These are phyloP conservation scores for Neofusicoccum ribis DNA, from an alignment of 2,329 filamentous ascomycete genomes.

Conservation along the genomic window DNA sequence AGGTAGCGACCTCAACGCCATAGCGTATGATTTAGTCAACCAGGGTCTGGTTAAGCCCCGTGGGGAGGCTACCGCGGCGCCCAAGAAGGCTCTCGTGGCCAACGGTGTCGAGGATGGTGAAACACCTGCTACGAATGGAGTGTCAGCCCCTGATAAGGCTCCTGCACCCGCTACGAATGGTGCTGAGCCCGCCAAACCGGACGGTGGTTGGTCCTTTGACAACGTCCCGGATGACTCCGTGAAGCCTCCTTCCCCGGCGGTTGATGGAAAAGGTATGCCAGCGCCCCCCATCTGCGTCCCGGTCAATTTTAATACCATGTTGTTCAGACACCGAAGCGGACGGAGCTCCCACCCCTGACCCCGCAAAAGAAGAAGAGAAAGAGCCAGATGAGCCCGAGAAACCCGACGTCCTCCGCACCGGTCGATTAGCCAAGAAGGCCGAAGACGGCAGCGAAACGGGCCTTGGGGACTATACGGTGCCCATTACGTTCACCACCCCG, in stretches of 20 bases:
- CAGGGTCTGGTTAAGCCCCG: neutral
- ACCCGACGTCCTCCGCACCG: neutral
- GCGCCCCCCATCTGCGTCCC: neutral
- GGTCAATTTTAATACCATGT: neutral
- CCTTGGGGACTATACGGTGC: neutral
- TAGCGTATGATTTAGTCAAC: neutral
- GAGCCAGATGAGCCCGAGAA: neutral
- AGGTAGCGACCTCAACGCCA: neutral
- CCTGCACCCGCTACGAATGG: neutral
- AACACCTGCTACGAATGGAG: neutral
- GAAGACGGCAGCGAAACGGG: neutral
- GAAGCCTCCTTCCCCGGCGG: neutral
- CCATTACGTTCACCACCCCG: neutral
- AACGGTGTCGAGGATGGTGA: neutral
- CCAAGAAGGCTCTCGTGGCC: neutral
- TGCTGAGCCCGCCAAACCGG: neutral
- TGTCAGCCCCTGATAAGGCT: neutral
- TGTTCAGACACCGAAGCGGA: neutral
- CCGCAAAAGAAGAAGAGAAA: neutral
- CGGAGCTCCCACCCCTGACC: neutral
- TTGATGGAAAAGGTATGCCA: slow-evolving; percentile 1
- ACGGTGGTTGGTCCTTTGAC: neutral
- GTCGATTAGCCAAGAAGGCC: neutral
- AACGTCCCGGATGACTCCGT: neutral
- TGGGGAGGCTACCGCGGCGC: neutral